Conservation (phyloP, 331 rosid genomes). For the Telfairia occidentalis region DNA sequence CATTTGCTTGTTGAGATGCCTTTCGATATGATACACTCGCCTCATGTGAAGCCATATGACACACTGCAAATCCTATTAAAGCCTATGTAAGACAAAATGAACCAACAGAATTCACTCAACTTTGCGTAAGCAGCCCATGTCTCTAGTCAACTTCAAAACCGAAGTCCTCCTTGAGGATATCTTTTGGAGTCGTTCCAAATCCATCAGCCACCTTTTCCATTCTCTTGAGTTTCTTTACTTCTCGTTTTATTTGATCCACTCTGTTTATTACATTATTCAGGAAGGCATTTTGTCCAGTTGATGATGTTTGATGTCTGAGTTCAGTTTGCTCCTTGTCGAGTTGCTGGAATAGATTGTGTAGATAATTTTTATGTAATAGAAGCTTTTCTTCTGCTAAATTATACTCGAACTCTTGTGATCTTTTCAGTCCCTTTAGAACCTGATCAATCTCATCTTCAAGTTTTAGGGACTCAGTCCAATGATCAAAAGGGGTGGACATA, state of each 20-base stretch:
- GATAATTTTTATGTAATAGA: constrained; percentile 33
- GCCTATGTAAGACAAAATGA: background rate
- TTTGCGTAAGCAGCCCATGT: background rate
- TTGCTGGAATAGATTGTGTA: constrained; percentile 44
- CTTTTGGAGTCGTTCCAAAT: constrained; percentile 40
- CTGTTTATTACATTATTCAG: constrained; percentile 30
- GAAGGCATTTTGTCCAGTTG: constrained; percentile 24
- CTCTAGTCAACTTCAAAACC: constrained; percentile 24
- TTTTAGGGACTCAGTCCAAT: constrained; percentile 20
- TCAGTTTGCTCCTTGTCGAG: constrained; percentile 41
- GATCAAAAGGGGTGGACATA: constrained; percentile 19
- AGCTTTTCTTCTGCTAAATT: constrained; percentile 51
- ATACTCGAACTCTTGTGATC: constrained; percentile 57
- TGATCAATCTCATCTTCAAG: constrained; percentile 44
- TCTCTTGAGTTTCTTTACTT: constrained; percentile 30
- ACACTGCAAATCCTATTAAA: background rate
- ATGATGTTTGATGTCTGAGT: constrained; percentile 23
- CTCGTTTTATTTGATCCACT: constrained; percentile 50
- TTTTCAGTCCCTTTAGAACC: constrained; percentile 42
- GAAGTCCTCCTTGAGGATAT: constrained; percentile 39
- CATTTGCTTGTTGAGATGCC: background rate
- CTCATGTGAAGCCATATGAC: background rate
- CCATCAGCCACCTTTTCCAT: constrained; percentile 54
- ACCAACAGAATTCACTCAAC: background rate
- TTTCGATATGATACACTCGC: background rate